A percentile compares a stretch with the other conserved stretches of the same genome.
Conservation (phyloP, 1,284 basidiomycete species). For the Trichosporon ovoides region DNA sequence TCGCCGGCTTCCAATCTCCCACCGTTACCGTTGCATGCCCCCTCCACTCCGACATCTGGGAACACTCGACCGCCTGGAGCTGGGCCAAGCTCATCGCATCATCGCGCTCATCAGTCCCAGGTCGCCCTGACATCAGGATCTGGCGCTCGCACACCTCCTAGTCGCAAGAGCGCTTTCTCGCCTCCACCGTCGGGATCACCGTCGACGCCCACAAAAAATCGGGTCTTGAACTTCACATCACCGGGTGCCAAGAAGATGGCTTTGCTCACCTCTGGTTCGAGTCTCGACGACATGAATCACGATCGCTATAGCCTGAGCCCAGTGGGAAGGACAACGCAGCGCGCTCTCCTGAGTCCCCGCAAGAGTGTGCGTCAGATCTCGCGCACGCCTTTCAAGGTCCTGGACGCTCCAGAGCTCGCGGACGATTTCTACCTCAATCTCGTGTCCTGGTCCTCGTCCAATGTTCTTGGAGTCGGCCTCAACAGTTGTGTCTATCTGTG, state of each 20-base stretch:
- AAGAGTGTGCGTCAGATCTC: constrained; percentile 75
- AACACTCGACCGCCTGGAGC: constrained; percentile 41
- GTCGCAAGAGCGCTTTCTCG: constrained; percentile 37
- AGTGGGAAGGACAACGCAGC: constrained; percentile 74
- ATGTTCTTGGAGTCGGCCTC: constrained; percentile 88
- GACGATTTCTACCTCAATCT: constrained; percentile 99
- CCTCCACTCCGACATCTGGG: constrained; percentile 41
- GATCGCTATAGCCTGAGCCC: constrained; percentile 86
- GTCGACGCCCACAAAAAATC: constrained; percentile 49
- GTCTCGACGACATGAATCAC: constrained; percentile 59
- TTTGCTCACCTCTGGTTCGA: constrained; percentile 29
- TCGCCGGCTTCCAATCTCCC: constrained; percentile 43
- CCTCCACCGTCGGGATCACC: constrained; percentile 42
- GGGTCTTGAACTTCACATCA: constrained; percentile 52
- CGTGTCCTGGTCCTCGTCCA: constrained; percentile 94
- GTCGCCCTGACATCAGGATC: constrained; percentile 34
- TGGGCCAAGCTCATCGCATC: constrained; percentile 38
- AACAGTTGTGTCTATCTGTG: constrained; percentile 92
- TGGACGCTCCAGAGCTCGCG: constrained; percentile 92
- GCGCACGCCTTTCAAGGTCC: constrained; percentile 94
- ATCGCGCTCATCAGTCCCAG: constrained; percentile 43
- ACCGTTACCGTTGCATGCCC: constrained; percentile 42
- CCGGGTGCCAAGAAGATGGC: constrained; percentile 40
- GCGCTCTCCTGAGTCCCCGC: constrained; percentile 77
- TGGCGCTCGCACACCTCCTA: constrained; percentile 25